Conservation (phyloP, 768 basidiomycete genomes). For the Suillus brevipes region DNA sequence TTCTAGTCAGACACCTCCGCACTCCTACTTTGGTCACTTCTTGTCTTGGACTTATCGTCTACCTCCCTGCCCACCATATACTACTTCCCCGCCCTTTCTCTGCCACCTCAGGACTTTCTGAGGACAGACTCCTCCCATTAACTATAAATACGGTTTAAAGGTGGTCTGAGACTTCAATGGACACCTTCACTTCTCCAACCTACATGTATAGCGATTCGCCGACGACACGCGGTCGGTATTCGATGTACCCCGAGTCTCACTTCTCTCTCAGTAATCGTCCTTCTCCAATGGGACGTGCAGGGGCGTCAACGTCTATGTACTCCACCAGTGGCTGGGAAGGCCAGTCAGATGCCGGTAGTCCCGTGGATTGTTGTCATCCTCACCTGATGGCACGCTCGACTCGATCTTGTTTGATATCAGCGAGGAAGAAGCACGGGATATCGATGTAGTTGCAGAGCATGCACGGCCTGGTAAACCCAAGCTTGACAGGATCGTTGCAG, state of each 20-base stretch:
- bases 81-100: too few species aligned
- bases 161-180: conserved; percentile 15
- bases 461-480: conserved; percentile 68
- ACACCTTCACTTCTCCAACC: conserved; percentile 14
- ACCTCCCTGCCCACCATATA: too few species aligned
- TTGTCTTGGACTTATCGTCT: too few species aligned
- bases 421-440: conserved; percentile 57
- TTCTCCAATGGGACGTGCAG: not conserved
- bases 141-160: conserved; percentile 23
- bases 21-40: too few species aligned
- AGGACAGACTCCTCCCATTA: conserved; percentile 20
- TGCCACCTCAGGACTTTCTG: conserved; percentile 18
- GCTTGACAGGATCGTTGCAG: conserved; percentile 57
- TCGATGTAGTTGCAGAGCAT: conserved; percentile 59
- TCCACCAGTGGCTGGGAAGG: conserved; percentile 7
- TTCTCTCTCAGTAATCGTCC: conserved; percentile 11
- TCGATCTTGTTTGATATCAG: conserved; percentile 47
- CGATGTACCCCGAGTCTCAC: conserved; percentile 5
- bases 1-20: too few species aligned
- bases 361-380: not conserved
- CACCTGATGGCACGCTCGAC: conserved; percentile 7
- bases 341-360: conserved; percentile 10
- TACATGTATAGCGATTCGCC: conserved; percentile 13
- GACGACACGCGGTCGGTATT: conserved; percentile 1
- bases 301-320: not conserved